These are phyloP conservation scores for Ilyonectria destructans DNA, from an alignment of 2,329 filamentous ascomycete genomes.

Conservation along the genomic window DNA sequence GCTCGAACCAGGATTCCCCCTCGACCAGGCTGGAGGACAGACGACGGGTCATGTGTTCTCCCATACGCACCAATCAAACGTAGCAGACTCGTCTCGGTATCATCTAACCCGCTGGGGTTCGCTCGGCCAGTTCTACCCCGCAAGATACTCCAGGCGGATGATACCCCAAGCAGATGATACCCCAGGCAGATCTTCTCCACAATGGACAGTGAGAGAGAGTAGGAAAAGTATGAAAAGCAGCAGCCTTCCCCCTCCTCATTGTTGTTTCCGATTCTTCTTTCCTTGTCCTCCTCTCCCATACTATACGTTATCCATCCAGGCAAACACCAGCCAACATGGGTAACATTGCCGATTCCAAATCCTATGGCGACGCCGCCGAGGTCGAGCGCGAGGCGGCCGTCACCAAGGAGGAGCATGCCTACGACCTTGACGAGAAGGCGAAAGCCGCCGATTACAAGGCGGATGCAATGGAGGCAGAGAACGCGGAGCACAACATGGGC, in stretches of 20 bases:
- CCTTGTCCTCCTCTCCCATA: not conserved
- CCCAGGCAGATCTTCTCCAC: not conserved
- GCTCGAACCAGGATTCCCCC: not conserved
- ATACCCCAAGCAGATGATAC: not conserved
- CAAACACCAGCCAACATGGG: constrained; percentile 39
- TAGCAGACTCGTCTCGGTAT: not conserved
- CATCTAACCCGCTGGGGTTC: not conserved
- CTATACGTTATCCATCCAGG: constrained; percentile 1
- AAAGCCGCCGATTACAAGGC: constrained; percentile 35
- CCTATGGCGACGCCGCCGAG: constrained; percentile 33
- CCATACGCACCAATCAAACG: not conserved
- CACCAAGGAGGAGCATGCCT: constrained; percentile 40
- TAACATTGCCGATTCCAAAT: constrained; percentile 32
- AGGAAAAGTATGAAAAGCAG: constrained; percentile 4
- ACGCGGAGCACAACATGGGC: constrained; percentile 58
- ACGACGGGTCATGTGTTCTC: not conserved
- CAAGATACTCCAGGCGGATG: not conserved
- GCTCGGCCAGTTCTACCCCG: not conserved
- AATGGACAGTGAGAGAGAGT: not conserved
- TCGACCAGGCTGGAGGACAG: not conserved
- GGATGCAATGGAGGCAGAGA: constrained; percentile 52
- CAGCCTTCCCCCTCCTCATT: not conserved
- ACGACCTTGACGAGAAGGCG: constrained; percentile 40
- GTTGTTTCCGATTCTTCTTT: not conserved
- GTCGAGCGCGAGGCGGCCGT: constrained; percentile 27